Conservation (phyloP, 108 stramenopile genomes). For the Cafeteria roenbergensis region DNA sequence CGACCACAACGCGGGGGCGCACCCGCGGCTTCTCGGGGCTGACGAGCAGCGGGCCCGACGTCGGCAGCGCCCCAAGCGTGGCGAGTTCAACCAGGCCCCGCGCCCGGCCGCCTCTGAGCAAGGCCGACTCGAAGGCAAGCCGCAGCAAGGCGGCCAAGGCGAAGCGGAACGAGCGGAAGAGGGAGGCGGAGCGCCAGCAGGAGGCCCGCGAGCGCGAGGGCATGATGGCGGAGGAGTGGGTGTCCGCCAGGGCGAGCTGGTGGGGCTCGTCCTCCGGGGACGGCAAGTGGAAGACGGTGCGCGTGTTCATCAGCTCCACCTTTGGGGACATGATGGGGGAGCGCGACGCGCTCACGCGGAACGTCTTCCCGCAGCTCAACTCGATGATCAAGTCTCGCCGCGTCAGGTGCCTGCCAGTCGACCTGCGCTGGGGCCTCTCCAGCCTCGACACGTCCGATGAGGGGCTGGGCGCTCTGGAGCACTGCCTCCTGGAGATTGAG, state of each 20-base stretch:
- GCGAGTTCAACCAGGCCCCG: no score
- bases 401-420: conserved; percentile 11
- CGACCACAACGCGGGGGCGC: no score
- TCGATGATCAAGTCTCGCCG: conserved; percentile 11
- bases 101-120: no score
- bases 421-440: conserved; percentile 24
- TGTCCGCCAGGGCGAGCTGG: background rate
- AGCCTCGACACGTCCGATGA: conserved; percentile 12
- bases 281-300: conserved; percentile 13
- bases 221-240: conserved; percentile 6
- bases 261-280: background rate
- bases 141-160: no score
- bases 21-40: no score
- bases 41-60: no score
- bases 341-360: conserved; percentile 20
- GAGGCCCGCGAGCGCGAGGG: background rate
- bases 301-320: conserved; percentile 16
- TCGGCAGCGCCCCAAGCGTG: no score
- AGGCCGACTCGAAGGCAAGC: no score
- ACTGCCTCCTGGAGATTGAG: conserved; percentile 21
- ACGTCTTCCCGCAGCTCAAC: conserved; percentile 17
- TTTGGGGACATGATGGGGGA: conserved; percentile 20
- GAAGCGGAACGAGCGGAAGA: no score
- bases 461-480: conserved; percentile 11
- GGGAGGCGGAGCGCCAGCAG: background rate